These are phyloP conservation scores for Pseudogymnoascus sp. DNA, from an alignment of 2,329 filamentous ascomycete genomes.

Conservation along the genomic window DNA sequence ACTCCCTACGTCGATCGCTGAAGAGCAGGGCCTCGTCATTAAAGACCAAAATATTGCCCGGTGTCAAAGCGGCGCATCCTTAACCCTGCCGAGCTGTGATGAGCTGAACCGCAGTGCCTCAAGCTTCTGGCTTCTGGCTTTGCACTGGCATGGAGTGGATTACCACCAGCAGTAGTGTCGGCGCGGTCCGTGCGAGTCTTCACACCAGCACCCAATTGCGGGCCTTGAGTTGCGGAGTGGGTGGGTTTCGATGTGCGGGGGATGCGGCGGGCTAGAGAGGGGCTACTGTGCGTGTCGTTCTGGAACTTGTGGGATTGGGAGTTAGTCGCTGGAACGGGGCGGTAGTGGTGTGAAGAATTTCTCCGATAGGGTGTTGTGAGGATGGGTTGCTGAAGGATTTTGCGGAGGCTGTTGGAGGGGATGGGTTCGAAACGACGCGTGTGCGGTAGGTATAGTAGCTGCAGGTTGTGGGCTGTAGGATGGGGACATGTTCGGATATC, in stretches of 20 bases:
- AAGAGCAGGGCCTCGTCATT: neutral
- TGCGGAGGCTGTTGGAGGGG: neutral
- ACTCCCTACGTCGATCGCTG: neutral
- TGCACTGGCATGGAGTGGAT: neutral
- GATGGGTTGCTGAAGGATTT: neutral
- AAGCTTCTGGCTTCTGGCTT: neutral
- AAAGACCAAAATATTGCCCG: neutral
- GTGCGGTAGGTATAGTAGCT: neutral
- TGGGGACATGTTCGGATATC: neutral
- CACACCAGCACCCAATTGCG: neutral
- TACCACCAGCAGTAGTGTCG: neutral
- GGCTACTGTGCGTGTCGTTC: neutral
- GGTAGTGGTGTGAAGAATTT: neutral
- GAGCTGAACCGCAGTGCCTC: neutral
- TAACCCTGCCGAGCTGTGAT: neutral
- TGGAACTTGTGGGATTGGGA: neutral
- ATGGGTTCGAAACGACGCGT: neutral
- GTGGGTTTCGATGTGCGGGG: neutral
- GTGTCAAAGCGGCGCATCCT: neutral
- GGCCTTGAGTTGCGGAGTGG: neutral
- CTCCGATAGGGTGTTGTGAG: neutral
- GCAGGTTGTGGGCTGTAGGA: neutral
- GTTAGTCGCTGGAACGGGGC: neutral
- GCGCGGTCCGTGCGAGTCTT: neutral
- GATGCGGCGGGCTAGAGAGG: neutral